Percentiles rank a stretch among this genome's conserved stretches.
Evolutionary conservation across 2,329 filamentous ascomycete species (phyloP).

Genomic region (Penicillium sp.): DNA sequence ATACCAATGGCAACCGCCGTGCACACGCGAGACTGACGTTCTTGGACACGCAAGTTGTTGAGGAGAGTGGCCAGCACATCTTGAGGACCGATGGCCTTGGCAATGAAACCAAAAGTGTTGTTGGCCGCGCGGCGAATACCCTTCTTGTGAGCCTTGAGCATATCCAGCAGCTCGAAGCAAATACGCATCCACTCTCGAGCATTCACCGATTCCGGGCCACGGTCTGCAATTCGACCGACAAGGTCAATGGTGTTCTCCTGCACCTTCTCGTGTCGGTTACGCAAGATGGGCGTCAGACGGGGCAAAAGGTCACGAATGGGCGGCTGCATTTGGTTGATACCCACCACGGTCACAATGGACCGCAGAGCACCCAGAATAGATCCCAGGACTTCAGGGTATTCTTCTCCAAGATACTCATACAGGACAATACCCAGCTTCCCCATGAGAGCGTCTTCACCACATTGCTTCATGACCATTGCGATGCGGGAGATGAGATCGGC

Average conservation of each 20-base stretch:
- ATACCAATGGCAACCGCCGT: constrained; percentile 98
- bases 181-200: constrained; percentile 99
- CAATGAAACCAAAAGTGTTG: constrained; percentile 99
- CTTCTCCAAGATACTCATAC: constrained; percentile 97
- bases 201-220: constrained; percentile 92
- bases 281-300: constrained; percentile 91
- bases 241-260: constrained; percentile 99
- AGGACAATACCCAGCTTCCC: constrained; percentile 90
- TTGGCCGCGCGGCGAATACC: constrained; percentile 96
- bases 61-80: constrained; percentile 92
- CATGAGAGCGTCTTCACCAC: constrained; percentile 91
- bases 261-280: constrained; percentile 97
- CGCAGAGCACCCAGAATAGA: constrained; percentile 92
- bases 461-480: constrained; percentile 98
- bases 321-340: constrained; percentile 96
- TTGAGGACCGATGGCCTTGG: constrained; percentile 96
- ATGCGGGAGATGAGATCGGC: constrained; percentile 95
- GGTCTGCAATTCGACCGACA: constrained; percentile 94
- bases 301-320: constrained; percentile 94
- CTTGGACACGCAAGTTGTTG: constrained; percentile 94
- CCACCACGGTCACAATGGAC: constrained; percentile 94
- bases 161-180: constrained; percentile 96
- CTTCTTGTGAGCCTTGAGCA: constrained; percentile 99
- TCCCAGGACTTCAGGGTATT: constrained; percentile 94
- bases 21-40: constrained; percentile 96